Evolutionary conservation across 768 basidiomycete genomes (phyloP).

Genomic region (Tricholoma flavovirens): DNA sequence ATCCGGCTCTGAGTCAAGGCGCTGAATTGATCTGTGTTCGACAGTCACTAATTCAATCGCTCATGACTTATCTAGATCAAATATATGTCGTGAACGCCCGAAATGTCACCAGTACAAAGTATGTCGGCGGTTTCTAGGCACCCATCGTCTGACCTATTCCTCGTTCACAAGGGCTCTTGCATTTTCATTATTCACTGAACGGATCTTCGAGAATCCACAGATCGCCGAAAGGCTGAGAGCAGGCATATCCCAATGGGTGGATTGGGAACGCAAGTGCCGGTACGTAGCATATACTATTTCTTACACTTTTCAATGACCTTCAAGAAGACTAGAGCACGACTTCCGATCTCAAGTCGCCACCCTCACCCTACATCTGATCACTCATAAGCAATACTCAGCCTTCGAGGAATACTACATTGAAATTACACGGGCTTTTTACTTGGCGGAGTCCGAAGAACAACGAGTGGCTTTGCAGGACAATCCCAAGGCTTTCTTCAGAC

Average conservation of each 20-base stretch:
- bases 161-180: constrained; percentile 43
- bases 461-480: constrained; percentile 32
- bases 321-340: constrained; percentile 29
- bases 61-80: constrained; percentile 71
- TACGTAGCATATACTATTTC: constrained; percentile 8
- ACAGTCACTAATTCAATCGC: constrained; percentile 53
- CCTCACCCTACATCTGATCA: constrained; percentile 53
- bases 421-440: constrained; percentile 48
- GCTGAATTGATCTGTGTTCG: background rate
- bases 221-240: constrained; percentile 39
- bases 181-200: constrained; percentile 43
- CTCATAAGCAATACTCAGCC: constrained; percentile 50
- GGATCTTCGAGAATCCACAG: constrained; percentile 43
- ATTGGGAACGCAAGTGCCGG: constrained; percentile 47
- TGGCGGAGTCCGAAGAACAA: constrained; percentile 38
- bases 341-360: constrained; percentile 36
- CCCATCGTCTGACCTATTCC: background rate
- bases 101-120: constrained; percentile 41
- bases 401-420: constrained; percentile 56
- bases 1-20: background rate
- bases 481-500: constrained; percentile 50
- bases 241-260: constrained; percentile 46
- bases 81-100: constrained; percentile 45
- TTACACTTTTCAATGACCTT: background rate
- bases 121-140: constrained; percentile 9